A percentile compares a stretch with the other conserved stretches of the same genome.
Conservation (phyloP, 768 basidiomycete genomes). For the Amanita fuliginea region DNA sequence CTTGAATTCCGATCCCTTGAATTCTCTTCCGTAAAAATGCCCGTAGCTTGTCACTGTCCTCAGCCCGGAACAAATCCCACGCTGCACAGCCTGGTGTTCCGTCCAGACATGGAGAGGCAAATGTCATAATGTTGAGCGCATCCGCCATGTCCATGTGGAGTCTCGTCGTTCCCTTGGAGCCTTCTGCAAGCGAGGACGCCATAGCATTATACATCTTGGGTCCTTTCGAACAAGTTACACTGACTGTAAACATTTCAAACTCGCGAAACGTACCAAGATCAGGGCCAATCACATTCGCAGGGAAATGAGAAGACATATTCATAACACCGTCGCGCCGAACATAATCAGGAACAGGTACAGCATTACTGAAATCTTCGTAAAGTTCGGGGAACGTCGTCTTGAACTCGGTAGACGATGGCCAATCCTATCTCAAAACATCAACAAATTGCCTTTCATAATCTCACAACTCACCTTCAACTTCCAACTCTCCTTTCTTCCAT, state of each 20-base stretch:
- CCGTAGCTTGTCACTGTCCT: conserved; percentile 73
- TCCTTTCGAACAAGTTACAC: conserved; percentile 30
- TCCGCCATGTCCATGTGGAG: conserved; percentile 95
- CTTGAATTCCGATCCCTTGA: conserved; percentile 25
- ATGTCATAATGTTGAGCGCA: conserved; percentile 86
- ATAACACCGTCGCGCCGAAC: conserved; percentile 83
- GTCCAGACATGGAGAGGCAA: conserved; percentile 43
- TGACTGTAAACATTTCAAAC: conserved; percentile 8
- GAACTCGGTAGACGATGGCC: conserved; percentile 87
- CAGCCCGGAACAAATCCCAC: conserved; percentile 84
- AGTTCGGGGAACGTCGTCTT: conserved; percentile 73
- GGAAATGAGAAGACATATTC: conserved; percentile 88
- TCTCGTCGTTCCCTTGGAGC: conserved; percentile 77
- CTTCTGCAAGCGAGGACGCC: conserved; percentile 51
- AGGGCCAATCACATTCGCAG: conserved; percentile 63
- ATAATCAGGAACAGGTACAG: conserved; percentile 82
- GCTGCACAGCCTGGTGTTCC: conserved; percentile 72
- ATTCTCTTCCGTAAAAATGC: conserved; percentile 60
- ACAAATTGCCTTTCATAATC: background rate
- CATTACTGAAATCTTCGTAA: conserved; percentile 73
- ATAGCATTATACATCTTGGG: conserved; percentile 96
- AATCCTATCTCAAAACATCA: conserved; percentile 48
- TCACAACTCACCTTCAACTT: conserved; percentile 57
- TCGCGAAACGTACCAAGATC: conserved; percentile 51
- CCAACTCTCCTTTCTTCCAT: conserved; percentile 43